These are phyloP conservation scores for Geopyxis carbonaria DNA, from an alignment of 495 filamentous ascomycete species.

Conservation along the genomic window DNA sequence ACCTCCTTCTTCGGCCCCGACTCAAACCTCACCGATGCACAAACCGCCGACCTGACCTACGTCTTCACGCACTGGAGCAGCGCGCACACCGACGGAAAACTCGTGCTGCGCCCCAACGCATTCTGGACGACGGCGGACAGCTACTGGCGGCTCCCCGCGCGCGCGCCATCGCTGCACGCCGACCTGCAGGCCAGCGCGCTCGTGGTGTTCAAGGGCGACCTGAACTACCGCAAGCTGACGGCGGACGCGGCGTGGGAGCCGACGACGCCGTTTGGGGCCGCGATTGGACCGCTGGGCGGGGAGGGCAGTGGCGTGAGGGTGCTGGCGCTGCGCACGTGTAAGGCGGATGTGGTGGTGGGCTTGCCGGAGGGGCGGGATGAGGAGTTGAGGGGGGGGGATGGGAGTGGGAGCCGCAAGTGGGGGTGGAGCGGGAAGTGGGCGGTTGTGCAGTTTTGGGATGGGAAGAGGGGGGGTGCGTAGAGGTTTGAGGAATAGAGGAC, in stretches of 20 bases:
- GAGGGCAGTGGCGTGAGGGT: conserved; percentile 56
- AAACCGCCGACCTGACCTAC: conserved; percentile 49
- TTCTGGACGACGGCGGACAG: conserved; percentile 81
- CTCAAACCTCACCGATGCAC: conserved; percentile 47
- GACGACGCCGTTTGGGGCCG: conserved; percentile 67
- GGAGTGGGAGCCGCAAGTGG: conserved; percentile 66
- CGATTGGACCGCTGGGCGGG: conserved; percentile 72
- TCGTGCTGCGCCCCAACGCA: conserved; percentile 58
- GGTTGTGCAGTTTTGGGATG: conserved; percentile 73
- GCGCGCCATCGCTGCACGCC: conserved; percentile 47
- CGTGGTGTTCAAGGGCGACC: conserved; percentile 91
- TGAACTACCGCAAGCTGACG: conserved; percentile 86
- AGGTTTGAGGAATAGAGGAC: not conserved
- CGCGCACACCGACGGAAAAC: conserved; percentile 63
- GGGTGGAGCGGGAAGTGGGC: conserved; percentile 97
- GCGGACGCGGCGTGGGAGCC: conserved; percentile 77
- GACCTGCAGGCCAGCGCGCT: conserved; percentile 73
- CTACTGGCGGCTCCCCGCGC: conserved; percentile 68
- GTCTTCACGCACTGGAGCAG: conserved; percentile 65
- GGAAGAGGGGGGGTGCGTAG: conserved; percentile 37
- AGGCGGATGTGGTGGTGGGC: conserved; percentile 88
- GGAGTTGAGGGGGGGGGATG: conserved; percentile 52
- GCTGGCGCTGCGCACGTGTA: conserved; percentile 79
- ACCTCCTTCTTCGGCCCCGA: conserved; percentile 48
- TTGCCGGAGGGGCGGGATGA: conserved; percentile 68